A percentile compares a stretch with the other conserved stretches of the same genome.
Conservation (phyloP, 2,329 filamentous ascomycete species). For the Exophiala mesophila region DNA sequence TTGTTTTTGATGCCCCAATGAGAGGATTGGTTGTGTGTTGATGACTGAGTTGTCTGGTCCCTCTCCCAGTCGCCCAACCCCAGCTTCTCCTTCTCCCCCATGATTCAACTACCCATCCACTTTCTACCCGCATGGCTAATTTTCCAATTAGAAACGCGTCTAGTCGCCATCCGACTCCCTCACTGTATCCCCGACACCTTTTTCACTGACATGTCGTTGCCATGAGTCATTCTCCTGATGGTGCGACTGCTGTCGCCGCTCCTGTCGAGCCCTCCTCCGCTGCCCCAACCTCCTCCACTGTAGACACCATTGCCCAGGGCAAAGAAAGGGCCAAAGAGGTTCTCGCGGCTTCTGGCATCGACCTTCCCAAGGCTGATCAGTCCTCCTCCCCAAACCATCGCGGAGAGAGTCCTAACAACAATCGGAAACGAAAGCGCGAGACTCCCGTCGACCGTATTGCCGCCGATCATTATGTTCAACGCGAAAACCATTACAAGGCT, state of each 20-base stretch:
- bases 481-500: slow-evolving; percentile 57
- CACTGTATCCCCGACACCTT: neutral
- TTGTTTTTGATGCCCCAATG: neutral
- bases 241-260: slow-evolving; percentile 19
- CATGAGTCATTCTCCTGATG: slow-evolving; percentile 20
- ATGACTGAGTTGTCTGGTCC: slow-evolving; percentile 2
- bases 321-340: slow-evolving; percentile 58
- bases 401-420: slow-evolving; percentile 26
- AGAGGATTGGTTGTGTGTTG: slow-evolving; percentile 1
- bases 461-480: slow-evolving; percentile 60
- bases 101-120: slow-evolving; percentile 6
- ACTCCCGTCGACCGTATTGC: slow-evolving; percentile 45
- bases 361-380: slow-evolving; percentile 29
- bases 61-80: slow-evolving; percentile 1
- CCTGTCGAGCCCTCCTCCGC: slow-evolving; percentile 11
- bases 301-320: slow-evolving; percentile 50
- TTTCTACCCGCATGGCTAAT: slow-evolving; percentile 14
- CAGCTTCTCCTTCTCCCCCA: neutral
- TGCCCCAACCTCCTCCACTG: slow-evolving; percentile 9
- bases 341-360: slow-evolving; percentile 48
- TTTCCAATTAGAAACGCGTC: slow-evolving; percentile 18
- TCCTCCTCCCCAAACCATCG: slow-evolving; percentile 31
- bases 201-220: slow-evolving; percentile 19
- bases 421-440: slow-evolving; percentile 43
- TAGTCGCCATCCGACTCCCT: slow-evolving; percentile 4